Percentiles rank a stretch among this genome's conserved stretches.
These are phyloP conservation scores for Schwanniomyces sp. DNA, from an alignment of 805 yeast genomes.

Conservation along the genomic window DNA sequence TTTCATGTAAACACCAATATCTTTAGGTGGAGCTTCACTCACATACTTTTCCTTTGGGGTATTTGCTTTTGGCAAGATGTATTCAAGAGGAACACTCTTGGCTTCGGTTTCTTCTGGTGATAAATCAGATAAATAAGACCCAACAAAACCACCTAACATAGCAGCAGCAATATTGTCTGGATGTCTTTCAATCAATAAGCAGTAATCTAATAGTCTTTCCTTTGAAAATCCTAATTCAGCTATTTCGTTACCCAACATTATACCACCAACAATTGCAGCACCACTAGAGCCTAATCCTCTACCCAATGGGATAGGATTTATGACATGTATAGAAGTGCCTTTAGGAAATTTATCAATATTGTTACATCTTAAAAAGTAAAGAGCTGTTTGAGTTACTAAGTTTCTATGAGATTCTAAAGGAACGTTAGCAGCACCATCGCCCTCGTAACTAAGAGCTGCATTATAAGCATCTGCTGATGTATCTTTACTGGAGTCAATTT, in stretches of 20 bases:
- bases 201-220: conserved; percentile 82
- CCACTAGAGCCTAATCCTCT: conserved; percentile 98
- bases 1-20: conserved; percentile 85
- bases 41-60: conserved; percentile 56
- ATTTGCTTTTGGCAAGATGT: conserved; percentile 67
- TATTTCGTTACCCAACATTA: conserved; percentile 80
- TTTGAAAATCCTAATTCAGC: conserved; percentile 73
- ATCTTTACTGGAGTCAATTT: conserved; percentile 51
- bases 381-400: conserved; percentile 88
- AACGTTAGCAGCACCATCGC: conserved; percentile 79
- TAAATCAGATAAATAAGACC: conserved; percentile 85
- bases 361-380: conserved; percentile 86
- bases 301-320: conserved; percentile 93
- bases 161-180: conserved; percentile 99
- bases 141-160: conserved; percentile 98
- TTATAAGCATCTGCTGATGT: conserved; percentile 63
- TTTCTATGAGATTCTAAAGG: conserved; percentile 78
- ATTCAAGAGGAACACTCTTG: conserved; percentile 81
- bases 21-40: conserved; percentile 61
- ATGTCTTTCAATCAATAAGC: conserved; percentile 96
- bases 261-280: conserved; percentile 98
- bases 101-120: conserved; percentile 68
- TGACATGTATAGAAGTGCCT: conserved; percentile 79
- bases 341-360: conserved; percentile 72
- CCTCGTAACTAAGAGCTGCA: conserved; percentile 68